A percentile compares a stretch with the other conserved stretches of the same genome.
Conservation (phyloP, 768 basidiomycete species). For the Ramaria sp. region DNA sequence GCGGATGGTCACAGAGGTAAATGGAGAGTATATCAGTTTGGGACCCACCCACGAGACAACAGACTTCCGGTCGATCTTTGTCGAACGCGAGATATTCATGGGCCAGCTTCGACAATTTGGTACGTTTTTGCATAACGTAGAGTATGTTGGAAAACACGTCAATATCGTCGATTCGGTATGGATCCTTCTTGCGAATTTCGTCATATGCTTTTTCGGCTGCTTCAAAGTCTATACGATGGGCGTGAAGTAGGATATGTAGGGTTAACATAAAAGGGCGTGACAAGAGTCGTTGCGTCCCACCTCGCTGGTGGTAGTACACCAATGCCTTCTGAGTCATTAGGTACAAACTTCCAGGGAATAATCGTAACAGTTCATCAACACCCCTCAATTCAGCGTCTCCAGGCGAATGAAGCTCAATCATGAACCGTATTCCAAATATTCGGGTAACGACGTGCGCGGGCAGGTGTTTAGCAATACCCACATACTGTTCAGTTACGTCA, state of each 20-base stretch:
- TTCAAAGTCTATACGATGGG: conserved; percentile 57
- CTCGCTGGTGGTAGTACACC: conserved; percentile 83
- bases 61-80: conserved; percentile 91
- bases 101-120: conserved; percentile 84
- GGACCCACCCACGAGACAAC: conserved; percentile 81
- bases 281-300: conserved; percentile 31
- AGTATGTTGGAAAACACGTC: conserved; percentile 96
- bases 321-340: conserved; percentile 79
- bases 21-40: background rate
- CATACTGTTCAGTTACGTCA: background rate
- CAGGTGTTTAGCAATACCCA: conserved; percentile 3
- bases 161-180: conserved; percentile 86
- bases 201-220: conserved; percentile 82
- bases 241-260: background rate
- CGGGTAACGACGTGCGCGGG: conserved; percentile 4
- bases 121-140: conserved; percentile 83
- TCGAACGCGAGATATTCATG: conserved; percentile 85
- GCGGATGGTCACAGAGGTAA: background rate
- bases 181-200: conserved; percentile 68
- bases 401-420: conserved; percentile 83
- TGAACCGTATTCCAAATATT: conserved; percentile 80
- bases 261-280: background rate
- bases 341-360: conserved; percentile 79
- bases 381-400: conserved; percentile 75
- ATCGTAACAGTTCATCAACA: conserved; percentile 66